These are phyloP conservation scores for Aspergillus steynii DNA, from an alignment of 495 filamentous ascomycete species.

Conservation along the genomic window DNA sequence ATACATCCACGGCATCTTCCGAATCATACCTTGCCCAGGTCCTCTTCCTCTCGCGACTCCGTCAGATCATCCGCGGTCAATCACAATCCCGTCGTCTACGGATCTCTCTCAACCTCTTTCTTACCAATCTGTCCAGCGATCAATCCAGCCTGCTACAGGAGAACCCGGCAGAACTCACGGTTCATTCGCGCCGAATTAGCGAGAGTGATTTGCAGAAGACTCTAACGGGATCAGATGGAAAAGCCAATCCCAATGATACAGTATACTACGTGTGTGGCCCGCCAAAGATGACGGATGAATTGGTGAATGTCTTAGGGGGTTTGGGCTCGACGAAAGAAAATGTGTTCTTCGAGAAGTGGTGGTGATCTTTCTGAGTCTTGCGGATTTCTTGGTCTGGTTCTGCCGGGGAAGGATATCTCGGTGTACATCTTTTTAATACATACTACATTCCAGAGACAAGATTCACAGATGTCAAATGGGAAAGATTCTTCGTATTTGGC, in stretches of 20 bases:
- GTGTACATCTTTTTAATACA: not conserved
- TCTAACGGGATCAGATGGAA: slow-evolving; percentile 37
- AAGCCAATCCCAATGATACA: slow-evolving; percentile 42
- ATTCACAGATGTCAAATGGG: not conserved
- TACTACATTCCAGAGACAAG: not conserved
- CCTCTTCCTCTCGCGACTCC: slow-evolving; percentile 58
- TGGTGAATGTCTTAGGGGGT: slow-evolving; percentile 55
- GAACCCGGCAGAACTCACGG: slow-evolving; percentile 32
- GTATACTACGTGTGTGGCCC: slow-evolving; percentile 81
- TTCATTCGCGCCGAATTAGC: slow-evolving; percentile 50
- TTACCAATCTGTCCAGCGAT: slow-evolving; percentile 28
- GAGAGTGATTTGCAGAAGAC: slow-evolving; percentile 49
- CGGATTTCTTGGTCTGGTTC: not conserved
- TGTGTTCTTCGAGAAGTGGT: slow-evolving; percentile 87
- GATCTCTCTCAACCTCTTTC: slow-evolving; percentile 41
- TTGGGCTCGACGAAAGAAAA: slow-evolving; percentile 55
- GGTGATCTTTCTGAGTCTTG: slow-evolving; percentile 46
- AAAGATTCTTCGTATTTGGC: not conserved
- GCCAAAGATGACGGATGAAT: slow-evolving; percentile 75
- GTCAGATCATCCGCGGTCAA: slow-evolving; percentile 39
- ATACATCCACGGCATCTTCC: slow-evolving; percentile 28
- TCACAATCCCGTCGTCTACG: slow-evolving; percentile 28
- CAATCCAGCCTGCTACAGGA: slow-evolving; percentile 12
- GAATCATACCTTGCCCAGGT: slow-evolving; percentile 50
- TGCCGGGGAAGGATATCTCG: not conserved